Percentiles rank a stretch among this genome's conserved stretches.
Conservation (phyloP, 129 eudicot genomes). For the Chrysanthemum makinoi region DNA sequence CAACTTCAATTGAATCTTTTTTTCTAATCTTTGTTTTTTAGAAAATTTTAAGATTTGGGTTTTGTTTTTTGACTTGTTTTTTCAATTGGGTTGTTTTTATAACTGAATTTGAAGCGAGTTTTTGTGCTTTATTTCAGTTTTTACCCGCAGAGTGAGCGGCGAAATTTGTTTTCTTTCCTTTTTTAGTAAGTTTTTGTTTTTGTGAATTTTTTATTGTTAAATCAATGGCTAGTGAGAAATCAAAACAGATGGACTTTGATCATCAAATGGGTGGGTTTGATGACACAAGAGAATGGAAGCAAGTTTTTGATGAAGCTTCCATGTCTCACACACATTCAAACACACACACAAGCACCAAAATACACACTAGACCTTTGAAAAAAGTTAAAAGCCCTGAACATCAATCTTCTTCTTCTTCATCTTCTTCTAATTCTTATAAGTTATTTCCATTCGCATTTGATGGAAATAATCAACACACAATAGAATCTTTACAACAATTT, state of each 20-base stretch:
- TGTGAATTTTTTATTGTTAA: constrained; percentile 8
- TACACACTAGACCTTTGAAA: constrained; percentile 52
- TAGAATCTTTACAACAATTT: constrained; percentile 34
- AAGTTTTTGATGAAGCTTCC: constrained; percentile 83
- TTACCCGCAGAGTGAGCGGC: constrained; percentile 53
- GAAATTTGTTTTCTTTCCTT: background rate
- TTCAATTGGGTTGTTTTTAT: constrained; percentile 19
- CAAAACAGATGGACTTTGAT: constrained; percentile 52
- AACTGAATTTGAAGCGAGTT: constrained; percentile 26
- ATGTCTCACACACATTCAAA: constrained; percentile 30
- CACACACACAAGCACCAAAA: background rate
- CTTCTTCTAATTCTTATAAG: constrained; percentile 41
- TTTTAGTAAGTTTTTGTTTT: background rate
- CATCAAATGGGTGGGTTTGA: constrained; percentile 33
- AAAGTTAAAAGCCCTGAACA: constrained; percentile 63
- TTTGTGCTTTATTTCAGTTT: constrained; percentile 35
- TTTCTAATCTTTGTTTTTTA: background rate
- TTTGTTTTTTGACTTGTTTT: background rate
- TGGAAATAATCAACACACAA: constrained; percentile 42
- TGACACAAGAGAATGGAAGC: constrained; percentile 59
- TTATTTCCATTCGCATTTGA: constrained; percentile 64
- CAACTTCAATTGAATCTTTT: background rate
- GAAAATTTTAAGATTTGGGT: constrained; percentile 30
- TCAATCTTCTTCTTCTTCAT: constrained; percentile 30
- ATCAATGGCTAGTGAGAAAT: constrained; percentile 57